Percentiles rank a stretch among this genome's conserved stretches.
Evolutionary conservation across 1,284 basidiomycete genomes (phyloP).

Genomic region (Naganishia liquefaciens): DNA sequence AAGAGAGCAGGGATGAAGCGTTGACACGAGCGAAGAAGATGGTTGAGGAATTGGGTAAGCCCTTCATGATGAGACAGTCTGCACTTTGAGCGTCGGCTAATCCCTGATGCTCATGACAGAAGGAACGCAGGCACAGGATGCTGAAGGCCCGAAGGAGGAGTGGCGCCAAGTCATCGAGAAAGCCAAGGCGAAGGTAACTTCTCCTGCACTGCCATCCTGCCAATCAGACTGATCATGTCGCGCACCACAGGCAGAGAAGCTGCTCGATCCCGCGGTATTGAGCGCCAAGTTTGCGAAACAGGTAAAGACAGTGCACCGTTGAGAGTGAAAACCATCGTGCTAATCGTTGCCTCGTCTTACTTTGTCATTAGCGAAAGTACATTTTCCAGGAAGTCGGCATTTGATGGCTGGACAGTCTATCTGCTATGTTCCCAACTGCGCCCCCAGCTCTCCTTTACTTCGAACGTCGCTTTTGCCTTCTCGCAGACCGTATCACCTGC

Average conservation of each 20-base stretch:
- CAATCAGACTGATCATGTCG: background rate
- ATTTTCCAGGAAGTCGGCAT: constrained; percentile 28
- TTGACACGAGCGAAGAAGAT: constrained; percentile 10
- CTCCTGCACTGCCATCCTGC: too few species aligned
- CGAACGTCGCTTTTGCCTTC: too few species aligned
- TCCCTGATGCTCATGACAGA: background rate
- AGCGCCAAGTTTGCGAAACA: constrained; percentile 27
- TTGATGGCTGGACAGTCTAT: background rate
- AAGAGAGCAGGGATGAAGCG: background rate
- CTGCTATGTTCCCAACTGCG: background rate
- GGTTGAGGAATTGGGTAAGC: background rate
- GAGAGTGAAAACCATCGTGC: too few species aligned
- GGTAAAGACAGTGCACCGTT: background rate
- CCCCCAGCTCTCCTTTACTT: background rate
- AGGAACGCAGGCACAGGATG: constrained; percentile 8
- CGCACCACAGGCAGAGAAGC: constrained; percentile 2
- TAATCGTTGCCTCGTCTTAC: background rate
- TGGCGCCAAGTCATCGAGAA: constrained; percentile 12
- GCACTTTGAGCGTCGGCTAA: background rate
- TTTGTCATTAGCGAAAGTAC: constrained; percentile 8
- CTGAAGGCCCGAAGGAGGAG: background rate
- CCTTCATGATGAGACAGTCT: background rate
- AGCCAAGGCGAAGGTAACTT: constrained; percentile 9
- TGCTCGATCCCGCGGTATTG: constrained; percentile 18
- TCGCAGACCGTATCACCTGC: too few species aligned